Percentiles rank a stretch among this genome's conserved stretches.
phyloP scores from a whole-genome alignment of 768 basidiomycete genomes.

The Suillus subaureus region DNA sequence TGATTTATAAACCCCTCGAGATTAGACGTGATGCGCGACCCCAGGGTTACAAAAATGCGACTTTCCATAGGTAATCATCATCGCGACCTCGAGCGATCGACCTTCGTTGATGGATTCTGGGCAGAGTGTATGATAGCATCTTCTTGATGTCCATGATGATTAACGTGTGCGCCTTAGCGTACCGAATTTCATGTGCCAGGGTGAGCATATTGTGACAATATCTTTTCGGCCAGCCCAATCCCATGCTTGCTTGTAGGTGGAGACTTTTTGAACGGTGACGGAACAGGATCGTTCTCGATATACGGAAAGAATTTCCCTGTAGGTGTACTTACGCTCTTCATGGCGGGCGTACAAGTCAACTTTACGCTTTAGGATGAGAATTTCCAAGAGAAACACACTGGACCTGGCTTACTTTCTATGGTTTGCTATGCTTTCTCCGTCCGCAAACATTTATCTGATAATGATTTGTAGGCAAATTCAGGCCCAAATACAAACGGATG shows the following conservation, averaged over 20 bases:
- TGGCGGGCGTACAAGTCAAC: background rate
- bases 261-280: slow-evolving; percentile 93
- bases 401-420: slow-evolving; percentile 90
- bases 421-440: slow-evolving; percentile 39
- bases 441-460: background rate
- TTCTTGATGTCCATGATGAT: slow-evolving; percentile 14
- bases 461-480: slow-evolving; percentile 79
- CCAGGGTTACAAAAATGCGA: slow-evolving; percentile 90
- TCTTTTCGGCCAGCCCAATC: slow-evolving; percentile 1
- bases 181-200: slow-evolving; percentile 97
- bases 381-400: slow-evolving; percentile 86
- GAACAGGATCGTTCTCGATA: slow-evolving; percentile 95
- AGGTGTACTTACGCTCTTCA: slow-evolving; percentile 23
- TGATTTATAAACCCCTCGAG: slow-evolving; percentile 17
- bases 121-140: slow-evolving; percentile 65
- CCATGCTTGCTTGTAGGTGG: slow-evolving; percentile 56
- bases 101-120: slow-evolving; percentile 15
- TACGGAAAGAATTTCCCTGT: slow-evolving; percentile 95
- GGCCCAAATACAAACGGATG: slow-evolving; percentile 94
- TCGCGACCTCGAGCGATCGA: slow-evolving; percentile 1
- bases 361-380: slow-evolving; percentile 79
- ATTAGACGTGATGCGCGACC: slow-evolving; percentile 65
- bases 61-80: slow-evolving; percentile 78
- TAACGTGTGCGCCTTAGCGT: slow-evolving; percentile 47
- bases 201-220: slow-evolving; percentile 35